Base-by-base conservation (phyloP, 2,329 filamentous ascomycete species). In the Malbranchea zuffiana region DNA sequence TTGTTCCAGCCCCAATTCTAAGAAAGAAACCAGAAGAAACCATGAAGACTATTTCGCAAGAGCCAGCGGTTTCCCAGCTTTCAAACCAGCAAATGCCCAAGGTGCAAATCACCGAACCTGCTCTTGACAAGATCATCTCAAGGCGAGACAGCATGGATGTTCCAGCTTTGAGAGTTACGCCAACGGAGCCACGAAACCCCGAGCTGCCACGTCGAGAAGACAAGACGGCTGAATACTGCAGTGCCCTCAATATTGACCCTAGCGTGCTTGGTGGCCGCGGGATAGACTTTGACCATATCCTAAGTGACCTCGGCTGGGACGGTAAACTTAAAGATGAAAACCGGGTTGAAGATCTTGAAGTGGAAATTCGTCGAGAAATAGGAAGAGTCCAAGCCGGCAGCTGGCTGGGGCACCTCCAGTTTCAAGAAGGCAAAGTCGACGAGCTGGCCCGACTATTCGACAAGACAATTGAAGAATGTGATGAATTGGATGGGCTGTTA, bases 401-500 rank as follows among this genome's bases (percentile, higher is more conserved):
- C 43, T 96, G 88, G 87, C 69, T 96, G 32, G 80, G 81, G 34
- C 80, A 88, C 42, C 63, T 76, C 37, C 74, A 88, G 47, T 82
- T 90, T 47, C 86, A 94, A 50, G 88, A 96, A 54, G 86, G 90
- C 44, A 76, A 88, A 40, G 82, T 95, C 2, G 80, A 85, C 40
- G 81, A 82, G 17, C 84, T 98, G 48, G 86, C 88, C 50, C 74
- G 68, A 40, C 78, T 93, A 37, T 79, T 98, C 37, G 88, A 98
- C 54, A 72, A 80, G 45, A 82, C 86, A n/a, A 86, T 98, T 50
- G 74, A 79, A 13, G 90, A 98, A 62, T 96, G 90, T 52, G 92
- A 98, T 50, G 88, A 96, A 62, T 68, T 98, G 40, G 90, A 98
- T 56, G 92, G 92, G 42, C 69, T 98, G 25, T 67, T 98, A 35